Conservation (phyloP, 2,329 filamentous ascomycete species). For the Balansia obtecta region DNA sequence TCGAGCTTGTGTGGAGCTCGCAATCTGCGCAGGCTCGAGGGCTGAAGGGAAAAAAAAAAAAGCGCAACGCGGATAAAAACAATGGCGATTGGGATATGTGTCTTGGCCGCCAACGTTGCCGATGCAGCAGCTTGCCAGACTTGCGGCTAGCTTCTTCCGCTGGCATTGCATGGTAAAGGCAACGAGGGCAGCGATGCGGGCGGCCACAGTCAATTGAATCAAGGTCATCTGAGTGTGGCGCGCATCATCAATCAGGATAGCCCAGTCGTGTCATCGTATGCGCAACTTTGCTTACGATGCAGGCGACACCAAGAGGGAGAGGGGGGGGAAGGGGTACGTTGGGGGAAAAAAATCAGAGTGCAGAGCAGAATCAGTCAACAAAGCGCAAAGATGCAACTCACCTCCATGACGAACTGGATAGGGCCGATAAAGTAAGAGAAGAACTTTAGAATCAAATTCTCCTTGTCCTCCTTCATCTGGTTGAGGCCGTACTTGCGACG, state of each 20-base stretch:
- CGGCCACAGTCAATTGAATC: neutral
- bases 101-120: neutral
- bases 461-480: slow-evolving; percentile 84
- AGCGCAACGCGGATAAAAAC: slow-evolving; percentile 9
- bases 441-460: slow-evolving; percentile 77
- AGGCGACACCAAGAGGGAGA: neutral
- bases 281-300: neutral
- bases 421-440: slow-evolving; percentile 73
- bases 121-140: neutral
- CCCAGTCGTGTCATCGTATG: neutral
- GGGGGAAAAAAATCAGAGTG: neutral
- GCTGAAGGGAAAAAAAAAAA: slow-evolving; percentile 12
- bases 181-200: neutral
- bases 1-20: slow-evolving; percentile 21
- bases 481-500: slow-evolving; percentile 72
- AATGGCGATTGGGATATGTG: slow-evolving; percentile 5
- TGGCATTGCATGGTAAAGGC: neutral
- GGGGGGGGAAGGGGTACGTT: neutral
- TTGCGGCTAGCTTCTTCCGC: neutral
- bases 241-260: neutral
- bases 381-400: slow-evolving; percentile 24
- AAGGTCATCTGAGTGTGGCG: neutral
- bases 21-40: slow-evolving; percentile 18
- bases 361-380: neutral
- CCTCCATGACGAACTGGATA: slow-evolving; percentile 92